Evolutionary conservation across 164 flowering plant species (phyloP).

Genomic region (Warburgia ugandensis): DNA sequence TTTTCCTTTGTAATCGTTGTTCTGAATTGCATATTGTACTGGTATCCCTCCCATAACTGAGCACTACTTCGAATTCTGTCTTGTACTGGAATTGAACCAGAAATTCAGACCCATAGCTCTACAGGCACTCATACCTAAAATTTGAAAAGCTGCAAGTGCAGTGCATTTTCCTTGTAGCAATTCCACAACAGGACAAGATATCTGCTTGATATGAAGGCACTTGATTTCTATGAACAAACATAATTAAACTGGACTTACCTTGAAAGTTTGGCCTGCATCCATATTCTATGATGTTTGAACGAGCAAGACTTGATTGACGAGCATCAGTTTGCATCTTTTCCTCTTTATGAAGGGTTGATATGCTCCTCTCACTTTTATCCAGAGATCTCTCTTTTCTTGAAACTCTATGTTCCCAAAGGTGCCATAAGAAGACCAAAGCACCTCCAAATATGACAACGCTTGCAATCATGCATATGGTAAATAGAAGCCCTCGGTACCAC

Average conservation of each 20-base stretch:
- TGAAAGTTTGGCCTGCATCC: constrained; percentile 70
- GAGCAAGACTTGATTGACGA: constrained; percentile 16
- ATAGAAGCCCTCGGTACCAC: constrained; percentile 83
- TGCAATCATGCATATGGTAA: constrained; percentile 53
- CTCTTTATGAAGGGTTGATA: constrained; percentile 6
- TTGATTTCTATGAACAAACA: no score
- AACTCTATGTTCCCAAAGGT: constrained; percentile 44
- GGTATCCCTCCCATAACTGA: no score
- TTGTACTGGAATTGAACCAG: no score
- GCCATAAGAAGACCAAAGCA: constrained; percentile 56
- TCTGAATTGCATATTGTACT: no score
- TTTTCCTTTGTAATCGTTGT: no score
- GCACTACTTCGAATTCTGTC: no score
- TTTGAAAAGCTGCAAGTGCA: no score
- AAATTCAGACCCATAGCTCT: no score
- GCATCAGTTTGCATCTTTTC: constrained; percentile 6
- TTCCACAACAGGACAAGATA: no score
- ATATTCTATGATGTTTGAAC: constrained; percentile 29
- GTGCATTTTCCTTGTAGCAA: no score
- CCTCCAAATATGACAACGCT: constrained; percentile 73
- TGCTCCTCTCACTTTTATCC: constrained; percentile 13
- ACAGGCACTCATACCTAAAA: no score
- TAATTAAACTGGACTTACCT: constrained; percentile 42
- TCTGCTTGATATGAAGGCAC: no score
- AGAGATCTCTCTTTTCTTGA: constrained; percentile 19